These are phyloP conservation scores for Datisca glomerata DNA, from an alignment of 306 rosid species.

Conservation along the genomic window DNA sequence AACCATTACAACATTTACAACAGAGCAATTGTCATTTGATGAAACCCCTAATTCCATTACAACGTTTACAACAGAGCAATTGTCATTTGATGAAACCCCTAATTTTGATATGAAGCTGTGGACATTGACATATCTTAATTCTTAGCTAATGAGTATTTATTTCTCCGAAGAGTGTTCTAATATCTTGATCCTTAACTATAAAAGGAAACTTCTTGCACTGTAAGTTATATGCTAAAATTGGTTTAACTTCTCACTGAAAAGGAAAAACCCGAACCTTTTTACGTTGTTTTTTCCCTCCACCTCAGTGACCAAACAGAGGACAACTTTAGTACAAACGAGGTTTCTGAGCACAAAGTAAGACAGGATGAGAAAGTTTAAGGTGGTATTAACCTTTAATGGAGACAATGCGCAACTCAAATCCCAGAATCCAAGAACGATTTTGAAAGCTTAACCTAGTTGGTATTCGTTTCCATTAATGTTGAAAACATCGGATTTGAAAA, in stretches of 20 bases:
- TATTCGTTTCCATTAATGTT: not conserved
- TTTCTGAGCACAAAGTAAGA: not conserved
- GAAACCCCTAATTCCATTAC: too few species aligned
- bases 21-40: too few species aligned
- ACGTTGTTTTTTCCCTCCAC: too few species aligned
- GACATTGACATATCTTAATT: not conserved
- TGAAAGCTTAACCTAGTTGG: not conserved
- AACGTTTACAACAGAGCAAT: too few species aligned
- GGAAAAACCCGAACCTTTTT: not conserved
- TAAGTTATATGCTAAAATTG: too few species aligned
- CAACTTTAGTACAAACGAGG: not conserved
- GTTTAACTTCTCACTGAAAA: not conserved
- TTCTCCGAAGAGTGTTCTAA: not conserved
- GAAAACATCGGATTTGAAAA: not conserved
- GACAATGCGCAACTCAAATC: not conserved
- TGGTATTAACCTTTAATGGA: not conserved
- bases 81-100: too few species aligned
- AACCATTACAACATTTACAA: too few species aligned
- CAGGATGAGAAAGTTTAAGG: not conserved
- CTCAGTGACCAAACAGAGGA: conserved; percentile 7
- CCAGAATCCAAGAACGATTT: not conserved
- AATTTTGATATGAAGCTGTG: too few species aligned
- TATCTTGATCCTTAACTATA: not conserved
- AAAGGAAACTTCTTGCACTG: too few species aligned
- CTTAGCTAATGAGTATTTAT: not conserved